phyloP scores from a whole-genome alignment of 768 basidiomycete species.

The Tricholoma matsutake region DNA sequence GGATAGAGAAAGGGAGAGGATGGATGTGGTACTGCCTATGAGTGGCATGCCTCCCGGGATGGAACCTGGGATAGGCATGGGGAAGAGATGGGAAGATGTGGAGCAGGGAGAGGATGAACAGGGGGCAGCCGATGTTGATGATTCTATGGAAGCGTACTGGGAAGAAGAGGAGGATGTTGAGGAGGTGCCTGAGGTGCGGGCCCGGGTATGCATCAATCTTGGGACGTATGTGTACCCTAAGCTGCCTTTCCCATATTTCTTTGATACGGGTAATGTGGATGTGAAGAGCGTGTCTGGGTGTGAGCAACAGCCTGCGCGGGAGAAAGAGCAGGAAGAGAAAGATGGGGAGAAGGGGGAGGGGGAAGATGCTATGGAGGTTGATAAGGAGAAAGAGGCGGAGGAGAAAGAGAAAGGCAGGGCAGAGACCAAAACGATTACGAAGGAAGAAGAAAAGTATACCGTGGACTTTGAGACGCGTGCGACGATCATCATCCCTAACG shows the following conservation, averaged over 20 bases:
- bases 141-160: not conserved
- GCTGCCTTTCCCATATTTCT: slow-evolving; percentile 57
- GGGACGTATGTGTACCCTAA: slow-evolving; percentile 59
- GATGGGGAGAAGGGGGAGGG: slow-evolving; percentile 11
- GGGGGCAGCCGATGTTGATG: not conserved
- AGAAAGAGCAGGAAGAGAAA: slow-evolving; percentile 9
- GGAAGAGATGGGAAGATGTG: slow-evolving; percentile 11
- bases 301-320: slow-evolving; percentile 15
- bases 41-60: slow-evolving; percentile 1
- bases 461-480: slow-evolving; percentile 45
- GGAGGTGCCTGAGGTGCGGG: slow-evolving; percentile 1
- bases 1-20: not conserved
- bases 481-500: slow-evolving; percentile 57
- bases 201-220: slow-evolving; percentile 35
- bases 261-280: slow-evolving; percentile 21
- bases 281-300: not conserved
- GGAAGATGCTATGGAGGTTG: slow-evolving; percentile 16
- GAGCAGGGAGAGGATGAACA: slow-evolving; percentile 3
- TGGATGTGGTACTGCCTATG: slow-evolving; percentile 8
- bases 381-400: slow-evolving; percentile 2
- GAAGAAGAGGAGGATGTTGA: not conserved
- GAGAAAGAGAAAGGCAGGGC: slow-evolving; percentile 14
- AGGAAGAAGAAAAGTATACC: slow-evolving; percentile 19
- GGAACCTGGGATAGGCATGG: not conserved
- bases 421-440: slow-evolving; percentile 15